Conservation (phyloP, 2,329 filamentous ascomycete genomes). For the Aspergillus intermedius region DNA sequence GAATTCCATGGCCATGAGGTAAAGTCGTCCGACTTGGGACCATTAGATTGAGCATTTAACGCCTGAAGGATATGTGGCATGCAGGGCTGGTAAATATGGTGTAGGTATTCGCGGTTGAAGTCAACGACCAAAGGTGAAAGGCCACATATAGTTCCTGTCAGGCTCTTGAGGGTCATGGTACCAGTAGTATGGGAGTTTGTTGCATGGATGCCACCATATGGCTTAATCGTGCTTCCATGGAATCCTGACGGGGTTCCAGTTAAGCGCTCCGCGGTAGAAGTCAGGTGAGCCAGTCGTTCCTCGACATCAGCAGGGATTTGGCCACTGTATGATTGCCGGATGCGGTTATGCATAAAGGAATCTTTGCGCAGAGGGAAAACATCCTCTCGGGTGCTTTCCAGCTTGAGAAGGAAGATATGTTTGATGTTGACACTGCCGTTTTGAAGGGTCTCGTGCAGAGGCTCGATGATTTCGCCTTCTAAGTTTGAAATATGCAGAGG, state of each 20-base stretch:
- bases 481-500: constrained; percentile 37
- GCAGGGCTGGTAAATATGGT: constrained; percentile 41
- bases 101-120: constrained; percentile 35
- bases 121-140: constrained; percentile 35
- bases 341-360: constrained; percentile 23
- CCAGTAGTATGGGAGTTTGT: constrained; percentile 35
- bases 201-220: constrained; percentile 35
- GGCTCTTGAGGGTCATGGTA: constrained; percentile 40
- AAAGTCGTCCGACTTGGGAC: constrained; percentile 14
- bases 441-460: constrained; percentile 13
- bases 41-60: constrained; percentile 12
- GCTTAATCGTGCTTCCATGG: constrained; percentile 5
- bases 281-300: constrained; percentile 17
- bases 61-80: constrained; percentile 29
- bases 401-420: constrained; percentile 36
- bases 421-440: constrained; percentile 31
- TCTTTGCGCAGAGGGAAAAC: constrained; percentile 39
- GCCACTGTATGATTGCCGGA: constrained; percentile 30
- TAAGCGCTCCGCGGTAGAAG: constrained; percentile 17
- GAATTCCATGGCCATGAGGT: constrained; percentile 22
- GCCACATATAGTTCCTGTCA: constrained; percentile 37
- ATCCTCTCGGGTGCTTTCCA: constrained; percentile 42
- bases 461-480: constrained; percentile 20
- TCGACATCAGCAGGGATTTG: constrained; percentile 25
- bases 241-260: constrained; percentile 17